A percentile compares a stretch with the other conserved stretches of the same genome.
These are phyloP conservation scores for Candida pini DNA, from an alignment of 805 yeast species.

Conservation along the genomic window DNA sequence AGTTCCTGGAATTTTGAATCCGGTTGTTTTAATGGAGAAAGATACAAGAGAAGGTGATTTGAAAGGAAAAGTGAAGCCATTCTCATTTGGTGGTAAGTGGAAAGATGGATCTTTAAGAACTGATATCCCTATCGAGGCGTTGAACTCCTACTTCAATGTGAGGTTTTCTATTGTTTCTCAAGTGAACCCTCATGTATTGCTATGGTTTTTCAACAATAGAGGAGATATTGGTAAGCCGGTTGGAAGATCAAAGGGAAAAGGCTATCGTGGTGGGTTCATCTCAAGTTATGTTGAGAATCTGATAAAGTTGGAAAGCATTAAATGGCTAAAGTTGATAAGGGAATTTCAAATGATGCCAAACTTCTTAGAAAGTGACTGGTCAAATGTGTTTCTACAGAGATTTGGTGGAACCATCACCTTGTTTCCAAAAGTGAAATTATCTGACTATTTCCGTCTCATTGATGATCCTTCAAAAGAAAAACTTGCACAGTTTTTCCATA, in stretches of 20 bases:
- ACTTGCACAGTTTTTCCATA: constrained; percentile 47
- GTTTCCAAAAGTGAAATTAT: constrained; percentile 60
- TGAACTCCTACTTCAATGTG: constrained; percentile 70
- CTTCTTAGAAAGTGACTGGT: constrained; percentile 73
- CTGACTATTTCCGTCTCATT: constrained; percentile 58
- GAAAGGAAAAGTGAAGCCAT: constrained; percentile 45
- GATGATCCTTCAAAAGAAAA: constrained; percentile 63
- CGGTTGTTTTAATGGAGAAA: constrained; percentile 71
- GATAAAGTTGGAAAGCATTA: constrained; percentile 66
- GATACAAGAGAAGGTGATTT: constrained; percentile 24
- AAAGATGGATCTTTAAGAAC: constrained; percentile 76
- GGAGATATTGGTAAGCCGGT: constrained; percentile 82
- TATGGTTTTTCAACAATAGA: constrained; percentile 71
- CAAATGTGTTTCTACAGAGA: constrained; percentile 65
- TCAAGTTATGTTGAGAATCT: constrained; percentile 68
- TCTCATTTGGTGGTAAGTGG: constrained; percentile 71
- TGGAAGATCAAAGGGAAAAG: constrained; percentile 46
- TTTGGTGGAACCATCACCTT: constrained; percentile 73
- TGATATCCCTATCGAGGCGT: constrained; percentile 69
- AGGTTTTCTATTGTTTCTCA: constrained; percentile 74
- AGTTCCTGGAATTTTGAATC: constrained; percentile 76
- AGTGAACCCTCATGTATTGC: constrained; percentile 75
- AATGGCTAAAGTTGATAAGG: constrained; percentile 66
- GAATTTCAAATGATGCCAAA: constrained; percentile 64
- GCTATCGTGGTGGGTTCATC: constrained; percentile 72